Evolutionary conservation across 768 basidiomycete genomes (phyloP).

Genomic region (Dentipellis sp.): DNA sequence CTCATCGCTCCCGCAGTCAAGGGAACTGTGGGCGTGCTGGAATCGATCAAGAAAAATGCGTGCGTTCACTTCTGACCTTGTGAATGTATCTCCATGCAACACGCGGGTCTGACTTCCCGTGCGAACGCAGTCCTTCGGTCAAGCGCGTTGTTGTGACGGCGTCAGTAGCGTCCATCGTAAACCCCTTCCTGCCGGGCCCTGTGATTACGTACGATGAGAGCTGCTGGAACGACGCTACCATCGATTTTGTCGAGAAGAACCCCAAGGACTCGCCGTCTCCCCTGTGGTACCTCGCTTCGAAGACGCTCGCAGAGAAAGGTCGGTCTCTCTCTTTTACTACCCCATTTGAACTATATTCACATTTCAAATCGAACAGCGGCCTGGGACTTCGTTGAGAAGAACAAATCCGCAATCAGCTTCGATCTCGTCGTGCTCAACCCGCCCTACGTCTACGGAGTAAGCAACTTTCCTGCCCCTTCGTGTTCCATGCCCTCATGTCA

Average conservation of each 20-base stretch:
- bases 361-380: slow-evolving; percentile 18
- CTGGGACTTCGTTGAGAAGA: slow-evolving; percentile 23
- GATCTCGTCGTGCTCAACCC: slow-evolving; percentile 27
- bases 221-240: slow-evolving; percentile 24
- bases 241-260: slow-evolving; percentile 21
- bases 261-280: slow-evolving; percentile 16
- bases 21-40: slow-evolving; percentile 28
- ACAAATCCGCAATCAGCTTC: slow-evolving; percentile 18
- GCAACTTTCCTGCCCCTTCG: neutral
- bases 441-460: slow-evolving; percentile 19
- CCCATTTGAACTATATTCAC: neutral
- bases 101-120: neutral
- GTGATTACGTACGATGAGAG: slow-evolving; percentile 6
- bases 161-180: slow-evolving; percentile 25
- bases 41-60: slow-evolving; percentile 23
- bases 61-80: neutral
- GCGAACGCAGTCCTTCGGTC: slow-evolving; percentile 18
- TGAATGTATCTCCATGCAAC: neutral
- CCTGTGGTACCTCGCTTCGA: slow-evolving; percentile 22
- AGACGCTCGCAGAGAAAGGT: slow-evolving; percentile 27
- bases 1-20: slow-evolving; percentile 32
- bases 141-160: slow-evolving; percentile 37
- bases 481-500: neutral
- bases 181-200: neutral
- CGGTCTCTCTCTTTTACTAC: slow-evolving; percentile 8